Conservation (phyloP, 306 rosid species). For the Datisca glomerata region DNA sequence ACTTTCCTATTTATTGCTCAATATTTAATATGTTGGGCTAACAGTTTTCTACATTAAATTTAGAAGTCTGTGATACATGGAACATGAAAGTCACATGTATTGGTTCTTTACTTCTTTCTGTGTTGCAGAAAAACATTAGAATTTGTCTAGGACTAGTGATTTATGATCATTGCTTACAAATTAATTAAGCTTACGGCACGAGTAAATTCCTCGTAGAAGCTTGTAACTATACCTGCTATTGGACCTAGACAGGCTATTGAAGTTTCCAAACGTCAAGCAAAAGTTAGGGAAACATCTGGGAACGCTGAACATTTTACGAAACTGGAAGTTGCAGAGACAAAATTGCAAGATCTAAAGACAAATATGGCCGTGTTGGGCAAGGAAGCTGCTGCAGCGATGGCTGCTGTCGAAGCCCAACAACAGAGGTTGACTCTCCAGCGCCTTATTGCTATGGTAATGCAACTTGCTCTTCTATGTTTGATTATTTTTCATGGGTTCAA, state of each 20-base stretch:
- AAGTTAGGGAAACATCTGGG: conserved; percentile 71
- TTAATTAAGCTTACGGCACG: no score
- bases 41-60: no score
- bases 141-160: no score
- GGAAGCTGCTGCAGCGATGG: conserved; percentile 97
- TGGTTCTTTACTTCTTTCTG: no score
- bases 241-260: conserved; percentile 93
- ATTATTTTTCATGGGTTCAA: not conserved
- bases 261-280: conserved; percentile 83
- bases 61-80: no score
- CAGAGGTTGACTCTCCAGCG: conserved; percentile 96
- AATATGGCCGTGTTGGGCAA: conserved; percentile 87
- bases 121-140: no score
- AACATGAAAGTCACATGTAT: no score
- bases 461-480: conserved; percentile 2
- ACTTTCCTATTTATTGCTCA: not conserved
- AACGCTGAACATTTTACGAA: conserved; percentile 62
- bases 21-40: no score
- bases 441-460: conserved; percentile 75
- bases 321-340: conserved; percentile 81
- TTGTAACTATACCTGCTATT: conserved; percentile 14
- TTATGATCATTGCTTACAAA: no score
- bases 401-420: conserved; percentile 98
- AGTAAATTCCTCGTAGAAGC: not conserved
- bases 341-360: conserved; percentile 76